Evolutionary conservation across 169 alveolate genomes (phyloP).

Genomic region (Cystoisospora suis): DNA sequence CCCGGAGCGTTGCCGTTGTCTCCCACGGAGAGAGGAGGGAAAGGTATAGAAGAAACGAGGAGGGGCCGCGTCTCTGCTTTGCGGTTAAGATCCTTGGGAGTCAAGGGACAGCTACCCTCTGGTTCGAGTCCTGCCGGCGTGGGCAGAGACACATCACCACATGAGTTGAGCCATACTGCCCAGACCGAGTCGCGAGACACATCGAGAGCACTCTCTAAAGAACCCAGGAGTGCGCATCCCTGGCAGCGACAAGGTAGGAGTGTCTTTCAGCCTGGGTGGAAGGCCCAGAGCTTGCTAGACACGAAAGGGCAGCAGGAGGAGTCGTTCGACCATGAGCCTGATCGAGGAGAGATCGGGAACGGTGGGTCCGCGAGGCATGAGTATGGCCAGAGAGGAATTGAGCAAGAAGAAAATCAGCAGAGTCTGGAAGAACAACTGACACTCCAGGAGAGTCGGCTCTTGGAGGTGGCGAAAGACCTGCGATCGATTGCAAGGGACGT

Average conservation of each 20-base stretch:
- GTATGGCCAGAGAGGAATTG: background rate
- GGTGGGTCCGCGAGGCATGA: background rate
- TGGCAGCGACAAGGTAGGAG: background rate
- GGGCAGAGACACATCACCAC: too few species aligned
- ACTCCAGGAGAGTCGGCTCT: background rate
- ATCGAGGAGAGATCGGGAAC: background rate
- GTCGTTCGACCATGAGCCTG: background rate
- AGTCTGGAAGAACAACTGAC: background rate
- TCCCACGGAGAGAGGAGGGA: too few species aligned
- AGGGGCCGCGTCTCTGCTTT: too few species aligned
- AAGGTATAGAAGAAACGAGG: too few species aligned
- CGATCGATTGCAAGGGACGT: too few species aligned
- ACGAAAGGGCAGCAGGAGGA: background rate
- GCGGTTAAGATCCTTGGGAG: too few species aligned
- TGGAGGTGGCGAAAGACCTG: background rate
- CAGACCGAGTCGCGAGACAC: too few species aligned
- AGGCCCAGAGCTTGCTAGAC: background rate
- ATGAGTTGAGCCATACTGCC: too few species aligned
- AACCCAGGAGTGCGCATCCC: background rate
- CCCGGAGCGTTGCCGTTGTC: too few species aligned
- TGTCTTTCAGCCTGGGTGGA: background rate
- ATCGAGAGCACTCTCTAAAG: too few species aligned
- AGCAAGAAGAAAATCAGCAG: background rate
- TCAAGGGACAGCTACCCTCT: too few species aligned
- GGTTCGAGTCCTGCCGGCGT: too few species aligned